These are phyloP conservation scores for Pyrenophora seminiperda DNA, from an alignment of 2,329 filamentous ascomycete genomes.

Conservation along the genomic window DNA sequence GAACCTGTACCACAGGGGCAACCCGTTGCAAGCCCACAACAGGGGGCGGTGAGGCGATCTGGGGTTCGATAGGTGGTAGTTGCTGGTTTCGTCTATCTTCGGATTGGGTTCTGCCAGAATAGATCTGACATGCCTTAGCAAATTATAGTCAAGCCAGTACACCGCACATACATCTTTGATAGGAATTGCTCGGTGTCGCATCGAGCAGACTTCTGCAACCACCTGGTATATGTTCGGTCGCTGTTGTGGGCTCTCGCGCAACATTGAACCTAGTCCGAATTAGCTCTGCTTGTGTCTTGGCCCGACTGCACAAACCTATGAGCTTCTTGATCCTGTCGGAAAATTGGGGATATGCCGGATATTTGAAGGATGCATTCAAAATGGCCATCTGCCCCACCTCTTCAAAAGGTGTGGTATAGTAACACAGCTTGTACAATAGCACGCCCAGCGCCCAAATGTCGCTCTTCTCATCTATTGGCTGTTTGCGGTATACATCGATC, in stretches of 20 bases:
- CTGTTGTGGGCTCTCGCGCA: conserved; percentile 77
- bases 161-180: conserved; percentile 75
- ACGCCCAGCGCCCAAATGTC: conserved; percentile 98
- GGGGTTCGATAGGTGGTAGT: conserved; percentile 61
- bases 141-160: not conserved
- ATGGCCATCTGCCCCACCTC: conserved; percentile 98
- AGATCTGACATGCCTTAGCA: conserved; percentile 52
- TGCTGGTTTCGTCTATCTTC: conserved; percentile 67
- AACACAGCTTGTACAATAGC: conserved; percentile 95
- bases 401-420: conserved; percentile 98
- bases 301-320: conserved; percentile 69
- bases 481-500: conserved; percentile 96
- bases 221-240: conserved; percentile 96
- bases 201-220: conserved; percentile 80
- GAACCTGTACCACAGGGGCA: conserved; percentile 71
- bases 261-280: conserved; percentile 74
- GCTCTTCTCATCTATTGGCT: conserved; percentile 96
- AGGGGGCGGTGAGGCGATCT: conserved; percentile 58
- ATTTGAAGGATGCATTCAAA: conserved; percentile 92
- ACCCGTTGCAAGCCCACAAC: conserved; percentile 81
- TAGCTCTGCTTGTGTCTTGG: conserved; percentile 13
- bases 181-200: conserved; percentile 85
- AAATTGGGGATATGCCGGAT: conserved; percentile 84
- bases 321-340: conserved; percentile 87
- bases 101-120: conserved; percentile 62